Conservation (phyloP, 306 rosid genomes). For the Casuarina glauca region DNA sequence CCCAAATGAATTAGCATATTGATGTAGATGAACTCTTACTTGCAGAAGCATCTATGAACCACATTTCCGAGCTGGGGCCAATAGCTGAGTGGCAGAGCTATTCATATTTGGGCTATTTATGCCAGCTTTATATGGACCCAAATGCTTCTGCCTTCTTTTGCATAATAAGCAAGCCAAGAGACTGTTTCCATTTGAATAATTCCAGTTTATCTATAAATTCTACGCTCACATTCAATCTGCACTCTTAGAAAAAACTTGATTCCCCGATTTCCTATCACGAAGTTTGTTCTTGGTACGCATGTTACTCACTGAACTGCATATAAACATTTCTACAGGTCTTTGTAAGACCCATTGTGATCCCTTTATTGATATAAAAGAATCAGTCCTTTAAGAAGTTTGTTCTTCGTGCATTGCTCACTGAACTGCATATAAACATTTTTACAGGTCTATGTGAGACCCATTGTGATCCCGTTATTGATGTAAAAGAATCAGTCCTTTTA, state of each 20-base stretch:
- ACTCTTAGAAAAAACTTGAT: neutral
- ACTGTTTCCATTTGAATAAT: neutral
- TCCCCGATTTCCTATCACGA: neutral
- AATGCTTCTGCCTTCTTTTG: neutral
- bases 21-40: neutral
- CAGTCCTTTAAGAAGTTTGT: constrained; percentile 1
- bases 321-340: constrained; percentile 34
- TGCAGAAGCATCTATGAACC: neutral
- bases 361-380: constrained; percentile 15
- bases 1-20: neutral
- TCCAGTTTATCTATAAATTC: neutral
- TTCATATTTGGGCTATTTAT: neutral
- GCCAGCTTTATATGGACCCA: neutral
- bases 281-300: neutral
- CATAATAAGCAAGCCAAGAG: neutral
- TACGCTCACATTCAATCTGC: neutral
- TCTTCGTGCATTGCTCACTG: neutral
- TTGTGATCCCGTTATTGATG: constrained; percentile 25
- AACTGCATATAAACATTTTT: constrained; percentile 6
- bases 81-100: neutral
- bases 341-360: constrained; percentile 28
- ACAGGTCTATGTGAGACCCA: constrained; percentile 38
- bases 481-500: constrained; percentile 13
- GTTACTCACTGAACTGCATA: constrained; percentile 7
- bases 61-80: too few species aligned